Conservation (phyloP, 176 grass and related monocot species). For the Oryza australiensis region DNA sequence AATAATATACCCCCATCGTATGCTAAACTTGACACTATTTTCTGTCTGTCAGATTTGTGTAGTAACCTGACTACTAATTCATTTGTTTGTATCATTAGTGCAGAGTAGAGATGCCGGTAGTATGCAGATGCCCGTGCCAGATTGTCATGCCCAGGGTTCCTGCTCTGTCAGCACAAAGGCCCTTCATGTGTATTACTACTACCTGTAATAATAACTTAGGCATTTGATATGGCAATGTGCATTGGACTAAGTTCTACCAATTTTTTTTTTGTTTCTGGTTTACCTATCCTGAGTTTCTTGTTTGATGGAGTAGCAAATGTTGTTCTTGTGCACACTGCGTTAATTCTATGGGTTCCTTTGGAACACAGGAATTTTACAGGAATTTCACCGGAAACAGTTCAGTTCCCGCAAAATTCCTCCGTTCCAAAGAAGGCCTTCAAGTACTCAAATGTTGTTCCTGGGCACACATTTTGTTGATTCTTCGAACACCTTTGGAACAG, state of each 20-base stretch:
- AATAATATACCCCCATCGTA: background rate
- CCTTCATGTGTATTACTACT: background rate
- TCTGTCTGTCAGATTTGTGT: constrained; percentile 29
- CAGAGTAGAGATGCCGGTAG: constrained; percentile 3
- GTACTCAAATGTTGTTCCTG: constrained; percentile 1
- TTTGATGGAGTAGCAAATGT: constrained; percentile 4
- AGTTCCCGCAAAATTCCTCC: no score
- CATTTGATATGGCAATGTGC: constrained; percentile 22
- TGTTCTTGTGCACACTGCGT: constrained; percentile 23
- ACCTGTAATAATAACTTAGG: constrained; percentile 18
- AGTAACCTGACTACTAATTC: constrained; percentile 34
- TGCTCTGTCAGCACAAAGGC: constrained; percentile 12
- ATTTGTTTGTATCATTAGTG: constrained; percentile 2
- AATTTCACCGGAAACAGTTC: no score
- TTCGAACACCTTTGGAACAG: background rate
- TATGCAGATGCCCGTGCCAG: background rate
- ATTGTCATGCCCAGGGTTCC: background rate
- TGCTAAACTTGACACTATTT: constrained; percentile 31
- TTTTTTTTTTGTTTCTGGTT: constrained; percentile 11
- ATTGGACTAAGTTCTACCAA: constrained; percentile 21
- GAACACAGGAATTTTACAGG: background rate
- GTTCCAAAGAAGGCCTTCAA: background rate
- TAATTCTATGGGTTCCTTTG: background rate
- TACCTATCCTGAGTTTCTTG: background rate
- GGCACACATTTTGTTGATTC: no score